Conservation (phyloP, 805 yeast species). For the Blastobotrys terrestris region DNA sequence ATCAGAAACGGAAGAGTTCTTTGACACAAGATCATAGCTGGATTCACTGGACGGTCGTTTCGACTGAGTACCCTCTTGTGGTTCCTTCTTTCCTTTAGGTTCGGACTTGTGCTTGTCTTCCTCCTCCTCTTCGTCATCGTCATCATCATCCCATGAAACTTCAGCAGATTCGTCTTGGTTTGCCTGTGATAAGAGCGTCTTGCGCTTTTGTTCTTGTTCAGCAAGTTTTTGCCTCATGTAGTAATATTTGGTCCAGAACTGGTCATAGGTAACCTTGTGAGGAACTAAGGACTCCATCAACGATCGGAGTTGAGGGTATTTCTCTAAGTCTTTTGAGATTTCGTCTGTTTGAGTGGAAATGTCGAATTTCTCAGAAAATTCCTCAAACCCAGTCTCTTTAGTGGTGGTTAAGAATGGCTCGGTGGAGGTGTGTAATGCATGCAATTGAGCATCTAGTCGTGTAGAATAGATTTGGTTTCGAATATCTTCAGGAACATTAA, state of each 20-base stretch:
- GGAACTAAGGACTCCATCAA: conserved; percentile 67
- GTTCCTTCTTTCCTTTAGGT: conserved; percentile 8
- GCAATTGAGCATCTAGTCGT: conserved; percentile 59
- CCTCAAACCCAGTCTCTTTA: conserved; percentile 32
- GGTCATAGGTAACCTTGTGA: conserved; percentile 45
- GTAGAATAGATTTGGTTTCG: conserved; percentile 38
- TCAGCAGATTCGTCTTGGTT: conserved; percentile 39
- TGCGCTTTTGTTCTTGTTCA: conserved; percentile 60
- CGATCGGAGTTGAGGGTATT: conserved; percentile 45
- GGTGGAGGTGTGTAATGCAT: conserved; percentile 46
- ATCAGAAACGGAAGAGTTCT: conserved; percentile 33
- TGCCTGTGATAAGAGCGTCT: conserved; percentile 47
- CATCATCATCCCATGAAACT: conserved; percentile 18
- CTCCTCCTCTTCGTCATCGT: conserved; percentile 38
- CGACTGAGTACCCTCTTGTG: conserved; percentile 18
- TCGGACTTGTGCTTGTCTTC: conserved; percentile 22
- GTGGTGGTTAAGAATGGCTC: conserved; percentile 37
- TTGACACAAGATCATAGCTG: conserved; percentile 37
- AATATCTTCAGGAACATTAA: conserved; percentile 37
- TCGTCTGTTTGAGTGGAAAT: conserved; percentile 45
- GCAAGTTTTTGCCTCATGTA: conserved; percentile 46
- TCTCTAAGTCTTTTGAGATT: conserved; percentile 42
- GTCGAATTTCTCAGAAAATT: conserved; percentile 35
- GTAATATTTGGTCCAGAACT: conserved; percentile 75
- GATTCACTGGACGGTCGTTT: conserved; percentile 36